These are phyloP conservation scores for Berkeleyomyces rouxiae DNA, from an alignment of 2,329 filamentous ascomycete species.

Conservation along the genomic window DNA sequence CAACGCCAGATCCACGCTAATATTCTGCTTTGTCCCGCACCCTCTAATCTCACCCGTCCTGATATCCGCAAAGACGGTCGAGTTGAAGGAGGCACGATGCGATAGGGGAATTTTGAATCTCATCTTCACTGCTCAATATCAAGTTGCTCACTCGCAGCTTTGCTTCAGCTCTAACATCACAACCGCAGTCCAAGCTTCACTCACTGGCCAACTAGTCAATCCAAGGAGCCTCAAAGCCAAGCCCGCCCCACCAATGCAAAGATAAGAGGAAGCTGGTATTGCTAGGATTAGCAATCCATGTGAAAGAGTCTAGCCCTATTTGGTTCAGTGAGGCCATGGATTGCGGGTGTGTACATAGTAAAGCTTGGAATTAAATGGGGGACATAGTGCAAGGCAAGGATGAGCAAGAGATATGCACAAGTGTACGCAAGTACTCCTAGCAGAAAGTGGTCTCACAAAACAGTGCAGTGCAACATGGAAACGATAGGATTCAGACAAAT, in stretches of 20 bases:
- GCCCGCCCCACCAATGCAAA: not conserved
- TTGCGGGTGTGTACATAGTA: not conserved
- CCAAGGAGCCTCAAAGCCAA: not conserved
- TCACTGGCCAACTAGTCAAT: not conserved
- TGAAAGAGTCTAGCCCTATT: not conserved
- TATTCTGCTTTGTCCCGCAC: not conserved
- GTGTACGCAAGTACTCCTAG: not conserved
- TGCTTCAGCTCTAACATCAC: not conserved
- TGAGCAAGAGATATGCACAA: not conserved
- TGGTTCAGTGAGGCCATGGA: not conserved
- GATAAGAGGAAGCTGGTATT: slow-evolving; percentile 2
- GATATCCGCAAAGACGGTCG: not conserved
- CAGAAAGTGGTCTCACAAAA: too few relatives aligned
- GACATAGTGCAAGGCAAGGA: not conserved
- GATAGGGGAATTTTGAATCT: not conserved
- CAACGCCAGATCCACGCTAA: not conserved
- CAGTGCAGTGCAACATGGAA: too few relatives aligned
- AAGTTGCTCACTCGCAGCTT: not conserved
- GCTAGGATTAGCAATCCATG: not conserved
- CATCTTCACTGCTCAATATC: not conserved
- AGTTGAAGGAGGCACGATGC: not conserved
- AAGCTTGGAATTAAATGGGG: not conserved
- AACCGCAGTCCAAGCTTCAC: not conserved
- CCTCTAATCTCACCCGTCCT: not conserved
- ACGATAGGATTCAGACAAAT: too few relatives aligned